These are phyloP conservation scores for Chrysoporthe puriensis DNA, from an alignment of 2,329 filamentous ascomycete genomes.

Conservation along the genomic window DNA sequence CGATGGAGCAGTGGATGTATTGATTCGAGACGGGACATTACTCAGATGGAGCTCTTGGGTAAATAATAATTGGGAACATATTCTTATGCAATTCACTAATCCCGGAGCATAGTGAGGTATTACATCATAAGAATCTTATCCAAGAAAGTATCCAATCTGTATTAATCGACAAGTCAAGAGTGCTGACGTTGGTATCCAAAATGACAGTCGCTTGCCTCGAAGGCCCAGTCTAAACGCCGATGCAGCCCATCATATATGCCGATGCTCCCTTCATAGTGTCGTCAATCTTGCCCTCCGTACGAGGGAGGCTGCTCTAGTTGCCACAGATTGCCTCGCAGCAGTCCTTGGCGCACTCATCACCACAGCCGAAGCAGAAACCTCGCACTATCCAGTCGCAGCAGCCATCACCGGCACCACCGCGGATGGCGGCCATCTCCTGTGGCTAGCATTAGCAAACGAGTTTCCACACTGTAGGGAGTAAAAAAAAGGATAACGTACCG, in stretches of 20 bases:
- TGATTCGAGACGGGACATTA: too few relatives aligned
- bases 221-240: not conserved
- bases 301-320: not conserved
- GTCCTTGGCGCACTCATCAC: not conserved
- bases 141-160: not conserved
- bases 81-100: too few relatives aligned
- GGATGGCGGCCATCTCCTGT: not conserved
- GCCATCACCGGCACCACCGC: not conserved
- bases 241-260: not conserved
- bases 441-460: not conserved
- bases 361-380: conserved; percentile 6
- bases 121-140: not conserved
- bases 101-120: too few relatives aligned
- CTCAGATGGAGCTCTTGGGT: too few relatives aligned
- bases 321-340: conserved; percentile 1
- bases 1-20: too few relatives aligned
- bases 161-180: not conserved
- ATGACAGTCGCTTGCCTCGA: not conserved
- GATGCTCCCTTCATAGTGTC: not conserved
- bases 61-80: too few relatives aligned
- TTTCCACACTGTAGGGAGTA: too few relatives aligned
- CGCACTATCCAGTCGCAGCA: conserved; percentile 1
- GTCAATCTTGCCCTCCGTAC: not conserved
- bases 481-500: not conserved
- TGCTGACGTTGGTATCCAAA: not conserved